Evolutionary conservation across 805 yeast genomes (phyloP), one percentile per base, ranked within the genome.

Genomic region (Komagataella populi): DNA sequence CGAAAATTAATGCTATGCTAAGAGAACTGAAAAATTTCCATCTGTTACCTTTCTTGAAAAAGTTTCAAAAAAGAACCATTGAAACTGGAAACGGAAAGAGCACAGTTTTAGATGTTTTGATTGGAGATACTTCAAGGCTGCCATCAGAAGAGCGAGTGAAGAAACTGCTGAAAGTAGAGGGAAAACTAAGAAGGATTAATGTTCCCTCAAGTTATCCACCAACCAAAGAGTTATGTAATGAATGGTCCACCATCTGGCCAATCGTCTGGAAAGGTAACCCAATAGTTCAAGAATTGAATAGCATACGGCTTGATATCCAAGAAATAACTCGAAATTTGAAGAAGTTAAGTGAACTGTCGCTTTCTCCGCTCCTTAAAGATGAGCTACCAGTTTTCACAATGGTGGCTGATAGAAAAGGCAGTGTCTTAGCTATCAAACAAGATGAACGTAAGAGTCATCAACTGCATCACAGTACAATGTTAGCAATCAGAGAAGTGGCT

Each of bases 191-290:
- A 18, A 30, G 2, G 23, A 54, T 60, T 2, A 52, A 65, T 3
- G 77, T 87, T 1, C 93, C 97, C 0, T 59, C 59, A 23, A 71
- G 71, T 52, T 74, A 77, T n/a, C 95, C 97, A 0, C 70, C 75
- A 4, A 80, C 87, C 3, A 85, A 83, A 56, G 88, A 83, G n/a
- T 63, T 79, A 14, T 75, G 84, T 20, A 53, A 65, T 1, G 68
- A 70, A 46, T 90, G 96, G 96, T 76, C 89, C 2, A 52, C 64
- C 3, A 77, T 74, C 56, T 91, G 98, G 99, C 98, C 98, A 0
- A 67, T 87, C 51, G 73, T 87, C 45, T 93, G 98, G 98, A 82
- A 89, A 57, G 98, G 98, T 0, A 88, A 90, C 60, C 95, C 96
- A 0, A 72, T 81, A 57, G 80, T 81, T 53, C 93, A 85, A 59